Percentiles rank a stretch among this genome's conserved stretches.
Conservation (phyloP, 2,329 filamentous ascomycete species). For the Trichophyton equinum region DNA sequence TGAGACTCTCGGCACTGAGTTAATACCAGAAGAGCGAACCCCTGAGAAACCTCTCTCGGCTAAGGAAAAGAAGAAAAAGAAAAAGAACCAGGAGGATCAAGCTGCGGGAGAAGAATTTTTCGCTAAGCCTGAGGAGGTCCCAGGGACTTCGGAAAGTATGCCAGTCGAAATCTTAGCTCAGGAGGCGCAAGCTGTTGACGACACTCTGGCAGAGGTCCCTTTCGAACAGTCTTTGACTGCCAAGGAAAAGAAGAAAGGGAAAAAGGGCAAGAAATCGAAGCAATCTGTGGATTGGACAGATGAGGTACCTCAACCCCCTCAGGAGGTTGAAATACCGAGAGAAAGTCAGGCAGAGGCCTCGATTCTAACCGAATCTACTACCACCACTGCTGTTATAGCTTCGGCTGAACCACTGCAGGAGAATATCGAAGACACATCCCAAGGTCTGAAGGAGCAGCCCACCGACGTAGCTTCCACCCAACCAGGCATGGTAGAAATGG, state of each 20-base stretch:
- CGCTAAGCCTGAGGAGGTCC: neutral
- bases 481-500: neutral
- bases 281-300: conserved; percentile 10
- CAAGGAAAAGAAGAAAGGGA: conserved; percentile 36
- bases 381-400: neutral
- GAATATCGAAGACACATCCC: neutral
- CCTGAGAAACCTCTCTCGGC: neutral
- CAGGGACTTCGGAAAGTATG: neutral
- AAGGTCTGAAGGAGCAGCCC: neutral
- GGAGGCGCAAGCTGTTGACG: neutral
- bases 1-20: too few species aligned
- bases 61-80: conserved; percentile 1
- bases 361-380: neutral
- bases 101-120: conserved; percentile 9
- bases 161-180: neutral
- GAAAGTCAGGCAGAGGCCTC: neutral
- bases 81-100: conserved; percentile 12
- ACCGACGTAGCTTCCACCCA: neutral
- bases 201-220: neutral
- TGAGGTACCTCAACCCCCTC: neutral
- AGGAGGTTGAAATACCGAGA: neutral
- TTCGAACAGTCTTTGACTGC: neutral
- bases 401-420: neutral
- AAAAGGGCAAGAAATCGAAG: conserved; percentile 33
- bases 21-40: neutral